Percentiles rank a stretch among this genome's conserved stretches.
Conservation (phyloP, 2,329 filamentous ascomycete genomes). For the Zymoseptoria tritici region DNA sequence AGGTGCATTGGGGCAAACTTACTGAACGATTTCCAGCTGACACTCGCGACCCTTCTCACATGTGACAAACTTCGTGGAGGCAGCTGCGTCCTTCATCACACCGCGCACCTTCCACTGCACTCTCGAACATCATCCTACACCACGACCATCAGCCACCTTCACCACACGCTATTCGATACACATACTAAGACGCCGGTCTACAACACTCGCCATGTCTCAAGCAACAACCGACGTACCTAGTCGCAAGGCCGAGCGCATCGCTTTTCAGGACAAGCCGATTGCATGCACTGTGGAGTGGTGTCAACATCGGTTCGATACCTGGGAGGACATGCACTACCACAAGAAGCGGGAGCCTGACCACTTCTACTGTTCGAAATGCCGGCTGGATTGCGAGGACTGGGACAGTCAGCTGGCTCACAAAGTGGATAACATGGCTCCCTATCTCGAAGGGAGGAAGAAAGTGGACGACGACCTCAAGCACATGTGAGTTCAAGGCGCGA, state of each 20-base stretch:
- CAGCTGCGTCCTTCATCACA: background rate
- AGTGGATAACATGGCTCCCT: conserved; percentile 28
- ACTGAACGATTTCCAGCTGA: background rate
- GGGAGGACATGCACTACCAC: conserved; percentile 44
- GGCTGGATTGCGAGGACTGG: conserved; percentile 31
- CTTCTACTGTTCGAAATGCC: conserved; percentile 39
- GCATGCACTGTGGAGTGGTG: conserved; percentile 43
- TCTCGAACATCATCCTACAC: background rate
- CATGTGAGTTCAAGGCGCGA: conserved; percentile 30
- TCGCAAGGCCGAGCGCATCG: background rate
- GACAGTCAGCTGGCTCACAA: conserved; percentile 28
- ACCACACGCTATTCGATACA: background rate
- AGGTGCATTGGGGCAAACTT: background rate
- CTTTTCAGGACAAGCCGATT: conserved; percentile 16
- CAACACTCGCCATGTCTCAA: background rate
- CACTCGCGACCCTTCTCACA: background rate
- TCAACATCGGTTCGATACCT: conserved; percentile 37
- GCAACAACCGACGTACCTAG: background rate
- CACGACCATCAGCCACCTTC: background rate
- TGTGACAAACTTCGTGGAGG: background rate
- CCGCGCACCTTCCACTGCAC: background rate
- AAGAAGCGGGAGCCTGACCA: conserved; percentile 40
- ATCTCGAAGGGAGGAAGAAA: conserved; percentile 11
- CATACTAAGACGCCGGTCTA: background rate
- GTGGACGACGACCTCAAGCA: conserved; percentile 30